A percentile compares a stretch with the other conserved stretches of the same genome.
phyloP scores from a whole-genome alignment of 2,329 filamentous ascomycete species.

The Rutstroemia sp. region DNA sequence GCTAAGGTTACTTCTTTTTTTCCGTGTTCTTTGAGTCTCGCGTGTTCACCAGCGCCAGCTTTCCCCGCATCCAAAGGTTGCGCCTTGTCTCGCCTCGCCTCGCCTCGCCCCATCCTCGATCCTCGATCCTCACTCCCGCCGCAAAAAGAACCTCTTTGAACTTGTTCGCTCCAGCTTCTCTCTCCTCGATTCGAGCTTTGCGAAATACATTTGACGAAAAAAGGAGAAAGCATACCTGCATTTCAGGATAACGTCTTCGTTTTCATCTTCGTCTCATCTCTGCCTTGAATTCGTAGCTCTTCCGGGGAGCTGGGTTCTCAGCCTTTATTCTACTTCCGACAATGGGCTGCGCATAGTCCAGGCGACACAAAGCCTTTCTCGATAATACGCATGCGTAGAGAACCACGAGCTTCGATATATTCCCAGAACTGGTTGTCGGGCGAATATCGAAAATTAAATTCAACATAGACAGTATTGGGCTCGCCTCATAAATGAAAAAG shows the following conservation, averaged over 20 bases:
- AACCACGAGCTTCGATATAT: slow-evolving; percentile 18
- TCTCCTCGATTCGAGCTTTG: neutral
- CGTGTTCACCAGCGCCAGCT: slow-evolving; percentile 6
- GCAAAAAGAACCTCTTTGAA: neutral
- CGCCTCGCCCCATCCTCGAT: slow-evolving; percentile 4
- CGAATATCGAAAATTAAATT: slow-evolving; percentile 2
- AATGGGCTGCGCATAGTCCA: slow-evolving; percentile 28
- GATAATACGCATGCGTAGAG: slow-evolving; percentile 18
- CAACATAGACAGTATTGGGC: slow-evolving; percentile 19
- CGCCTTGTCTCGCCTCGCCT: slow-evolving; percentile 1
- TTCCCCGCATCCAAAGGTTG: slow-evolving; percentile 10
- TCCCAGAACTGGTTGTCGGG: slow-evolving; percentile 16
- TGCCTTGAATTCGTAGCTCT: neutral
- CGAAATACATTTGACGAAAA: no score
- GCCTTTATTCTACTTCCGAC: slow-evolving; percentile 16
- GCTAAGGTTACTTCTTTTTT: neutral
- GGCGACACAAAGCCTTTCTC: slow-evolving; percentile 25
- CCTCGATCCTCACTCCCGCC: slow-evolving; percentile 3
- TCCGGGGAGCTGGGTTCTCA: slow-evolving; percentile 12
- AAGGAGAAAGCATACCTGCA: neutral
- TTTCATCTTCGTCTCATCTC: neutral
- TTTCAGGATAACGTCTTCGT: neutral
- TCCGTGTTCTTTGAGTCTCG: slow-evolving; percentile 4
- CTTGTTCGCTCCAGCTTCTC: neutral
- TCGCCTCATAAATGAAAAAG: slow-evolving; percentile 14